Percentiles rank a stretch among this genome's conserved stretches.
Evolutionary conservation across 1,284 basidiomycete species (phyloP).

Genomic region (Rhizoctonia solani): DNA sequence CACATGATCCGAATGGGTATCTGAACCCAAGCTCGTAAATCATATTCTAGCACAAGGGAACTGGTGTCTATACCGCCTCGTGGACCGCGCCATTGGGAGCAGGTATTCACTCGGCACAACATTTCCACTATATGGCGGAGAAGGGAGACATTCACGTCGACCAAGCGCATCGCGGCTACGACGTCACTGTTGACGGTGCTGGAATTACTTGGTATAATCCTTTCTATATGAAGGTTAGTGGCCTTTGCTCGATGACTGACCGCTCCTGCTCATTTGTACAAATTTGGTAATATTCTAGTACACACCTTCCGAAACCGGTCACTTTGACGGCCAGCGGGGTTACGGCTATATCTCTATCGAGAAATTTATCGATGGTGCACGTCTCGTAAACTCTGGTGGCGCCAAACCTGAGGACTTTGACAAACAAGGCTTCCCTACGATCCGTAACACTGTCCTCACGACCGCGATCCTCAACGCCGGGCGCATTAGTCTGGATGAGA

Average conservation of each 20-base stretch:
- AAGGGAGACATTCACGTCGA: slow-evolving; percentile 92
- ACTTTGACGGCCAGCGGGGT: slow-evolving; percentile 90
- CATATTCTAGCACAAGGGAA: slow-evolving; percentile 53
- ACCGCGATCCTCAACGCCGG: slow-evolving; percentile 92
- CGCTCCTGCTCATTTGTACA: background rate
- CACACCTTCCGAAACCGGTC: slow-evolving; percentile 85
- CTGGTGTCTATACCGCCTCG: slow-evolving; percentile 87
- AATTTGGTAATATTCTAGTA: slow-evolving; percentile 76
- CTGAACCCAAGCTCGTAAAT: background rate
- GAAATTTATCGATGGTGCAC: slow-evolving; percentile 84
- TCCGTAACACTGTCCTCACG: slow-evolving; percentile 84
- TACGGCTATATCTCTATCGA: slow-evolving; percentile 90
- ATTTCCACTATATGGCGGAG: slow-evolving; percentile 94
- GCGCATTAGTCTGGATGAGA: slow-evolving; percentile 85
- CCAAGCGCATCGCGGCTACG: slow-evolving; percentile 92
- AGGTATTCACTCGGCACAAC: slow-evolving; percentile 78
- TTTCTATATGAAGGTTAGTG: slow-evolving; percentile 60
- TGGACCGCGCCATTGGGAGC: slow-evolving; percentile 74
- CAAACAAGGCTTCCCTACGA: slow-evolving; percentile 79
- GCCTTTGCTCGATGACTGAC: background rate
- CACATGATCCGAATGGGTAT: background rate
- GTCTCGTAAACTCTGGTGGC: slow-evolving; percentile 72
- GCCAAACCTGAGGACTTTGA: slow-evolving; percentile 63
- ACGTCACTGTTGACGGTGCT: slow-evolving; percentile 78
- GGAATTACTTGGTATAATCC: slow-evolving; percentile 86